Conservation (phyloP, 345 rosid species). For the Combretum micranthum region DNA sequence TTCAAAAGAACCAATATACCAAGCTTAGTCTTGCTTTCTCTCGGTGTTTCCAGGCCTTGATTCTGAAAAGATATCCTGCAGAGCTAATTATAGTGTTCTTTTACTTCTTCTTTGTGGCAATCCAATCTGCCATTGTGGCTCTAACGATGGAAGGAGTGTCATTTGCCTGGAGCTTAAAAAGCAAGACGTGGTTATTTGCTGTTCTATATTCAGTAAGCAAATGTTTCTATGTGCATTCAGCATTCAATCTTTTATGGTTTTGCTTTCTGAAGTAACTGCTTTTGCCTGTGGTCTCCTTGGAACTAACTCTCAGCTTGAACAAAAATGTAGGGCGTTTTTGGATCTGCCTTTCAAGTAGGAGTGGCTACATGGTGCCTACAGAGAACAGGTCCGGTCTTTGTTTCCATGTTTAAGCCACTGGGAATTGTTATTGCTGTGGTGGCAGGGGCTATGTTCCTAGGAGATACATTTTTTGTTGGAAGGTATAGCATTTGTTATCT, state of each 20-base stretch:
- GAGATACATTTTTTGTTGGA: slow-evolving; percentile 51
- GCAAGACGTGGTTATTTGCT: slow-evolving; percentile 21
- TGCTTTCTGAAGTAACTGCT: background rate
- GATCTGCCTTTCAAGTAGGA: slow-evolving; percentile 46
- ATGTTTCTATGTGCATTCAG: background rate
- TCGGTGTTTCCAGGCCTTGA: slow-evolving; percentile 8
- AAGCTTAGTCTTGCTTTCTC: background rate
- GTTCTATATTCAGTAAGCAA: slow-evolving; percentile 33
- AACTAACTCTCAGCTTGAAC: no score
- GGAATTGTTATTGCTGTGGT: slow-evolving; percentile 46
- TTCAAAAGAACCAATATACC: background rate
- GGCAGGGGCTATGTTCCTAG: slow-evolving; percentile 34
- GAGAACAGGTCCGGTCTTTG: slow-evolving; percentile 59
- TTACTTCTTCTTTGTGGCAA: slow-evolving; percentile 40
- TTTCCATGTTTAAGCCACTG: slow-evolving; percentile 63
- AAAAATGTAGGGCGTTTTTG: background rate
- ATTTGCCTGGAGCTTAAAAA: slow-evolving; percentile 36
- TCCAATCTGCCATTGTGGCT: slow-evolving; percentile 38
- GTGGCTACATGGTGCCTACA: slow-evolving; percentile 52
- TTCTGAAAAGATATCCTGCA: slow-evolving; percentile 32
- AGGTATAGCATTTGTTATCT: slow-evolving; percentile 22
- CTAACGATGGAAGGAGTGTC: slow-evolving; percentile 24
- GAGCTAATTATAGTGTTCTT: slow-evolving; percentile 34
- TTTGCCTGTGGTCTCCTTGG: background rate
- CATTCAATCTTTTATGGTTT: background rate